A percentile compares a stretch with the other conserved stretches of the same genome.
Evolutionary conservation across 192 early-diverging fungal species (phyloP).

Genomic region (Coemansia sp.): DNA sequence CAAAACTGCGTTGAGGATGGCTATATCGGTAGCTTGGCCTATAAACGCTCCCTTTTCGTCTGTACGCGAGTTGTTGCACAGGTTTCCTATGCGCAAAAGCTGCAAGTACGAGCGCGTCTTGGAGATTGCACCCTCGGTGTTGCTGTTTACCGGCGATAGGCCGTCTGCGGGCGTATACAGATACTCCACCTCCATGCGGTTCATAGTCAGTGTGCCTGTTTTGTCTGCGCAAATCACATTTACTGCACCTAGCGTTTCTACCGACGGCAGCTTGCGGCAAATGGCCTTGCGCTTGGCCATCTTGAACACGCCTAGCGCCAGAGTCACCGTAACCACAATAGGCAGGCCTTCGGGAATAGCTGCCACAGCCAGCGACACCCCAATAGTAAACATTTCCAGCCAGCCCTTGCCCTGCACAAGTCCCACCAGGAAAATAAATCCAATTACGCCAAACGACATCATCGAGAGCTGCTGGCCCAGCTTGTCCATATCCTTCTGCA

Average conservation of each 20-base stretch:
- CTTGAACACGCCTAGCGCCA: constrained; percentile 84
- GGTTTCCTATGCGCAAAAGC: constrained; percentile 62
- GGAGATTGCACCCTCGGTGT: constrained; percentile 11
- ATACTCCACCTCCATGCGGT: constrained; percentile 91
- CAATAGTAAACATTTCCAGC: constrained; percentile 96
- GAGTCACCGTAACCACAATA: constrained; percentile 94
- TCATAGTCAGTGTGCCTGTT: constrained; percentile 92
- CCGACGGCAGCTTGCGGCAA: constrained; percentile 91
- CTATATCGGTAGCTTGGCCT: constrained; percentile 94
- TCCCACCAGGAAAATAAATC: constrained; percentile 70
- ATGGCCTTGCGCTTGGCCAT: constrained; percentile 93
- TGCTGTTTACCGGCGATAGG: constrained; percentile 37
- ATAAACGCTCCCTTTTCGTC: constrained; percentile 73
- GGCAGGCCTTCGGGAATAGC: constrained; percentile 98
- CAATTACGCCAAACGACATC: constrained; percentile 84
- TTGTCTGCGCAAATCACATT: constrained; percentile 97
- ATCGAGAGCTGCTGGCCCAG: constrained; percentile 60
- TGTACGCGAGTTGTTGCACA: constrained; percentile 87
- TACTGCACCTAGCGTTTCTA: constrained; percentile 91
- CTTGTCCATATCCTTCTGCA: constrained; percentile 94
- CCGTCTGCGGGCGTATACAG: constrained; percentile 64
- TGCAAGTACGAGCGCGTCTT: constrained; percentile 43
- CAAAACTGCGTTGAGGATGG: constrained; percentile 71
- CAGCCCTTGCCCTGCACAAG: constrained; percentile 81
- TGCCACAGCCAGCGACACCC: constrained; percentile 85